Conservation (phyloP, 768 basidiomycete genomes). For the Panellus pusillus region DNA sequence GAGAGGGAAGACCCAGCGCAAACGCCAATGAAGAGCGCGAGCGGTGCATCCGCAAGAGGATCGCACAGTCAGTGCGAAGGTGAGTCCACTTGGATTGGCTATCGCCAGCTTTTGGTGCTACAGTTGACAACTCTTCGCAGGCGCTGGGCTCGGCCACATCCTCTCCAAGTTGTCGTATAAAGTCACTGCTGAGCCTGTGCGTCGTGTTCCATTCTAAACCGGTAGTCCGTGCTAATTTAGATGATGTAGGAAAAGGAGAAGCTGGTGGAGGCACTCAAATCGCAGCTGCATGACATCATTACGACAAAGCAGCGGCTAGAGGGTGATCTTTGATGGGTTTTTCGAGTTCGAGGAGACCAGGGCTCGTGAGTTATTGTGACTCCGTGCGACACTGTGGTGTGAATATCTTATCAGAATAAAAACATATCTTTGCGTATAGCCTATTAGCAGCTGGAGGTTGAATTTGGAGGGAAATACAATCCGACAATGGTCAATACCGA, state of each 20-base stretch:
- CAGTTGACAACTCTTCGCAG: background rate
- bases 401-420: too few species aligned
- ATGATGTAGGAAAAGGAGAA: background rate
- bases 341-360: too few species aligned
- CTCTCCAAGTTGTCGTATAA: conserved; percentile 1
- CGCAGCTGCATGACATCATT: background rate
- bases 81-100: background rate
- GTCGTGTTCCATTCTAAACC: background rate
- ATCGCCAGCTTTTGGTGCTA: background rate
- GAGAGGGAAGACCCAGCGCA: conserved; percentile 6
- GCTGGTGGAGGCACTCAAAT: background rate
- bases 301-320: background rate
- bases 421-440: too few species aligned
- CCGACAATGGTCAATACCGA: too few species aligned
- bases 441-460: too few species aligned
- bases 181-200: background rate
- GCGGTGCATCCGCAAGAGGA: background rate
- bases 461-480: too few species aligned
- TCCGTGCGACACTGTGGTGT: too few species aligned
- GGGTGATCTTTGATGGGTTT: conserved; percentile 2
- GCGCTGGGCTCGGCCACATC: conserved; percentile 11
- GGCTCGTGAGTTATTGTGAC: too few species aligned
- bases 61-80: conserved; percentile 12
- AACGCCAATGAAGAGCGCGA: background rate
- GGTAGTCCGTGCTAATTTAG: background rate